Evolutionary conservation across 371 early-diverging fungal genomes (phyloP).

Genomic region (Vairimorpha ceranae): DNA sequence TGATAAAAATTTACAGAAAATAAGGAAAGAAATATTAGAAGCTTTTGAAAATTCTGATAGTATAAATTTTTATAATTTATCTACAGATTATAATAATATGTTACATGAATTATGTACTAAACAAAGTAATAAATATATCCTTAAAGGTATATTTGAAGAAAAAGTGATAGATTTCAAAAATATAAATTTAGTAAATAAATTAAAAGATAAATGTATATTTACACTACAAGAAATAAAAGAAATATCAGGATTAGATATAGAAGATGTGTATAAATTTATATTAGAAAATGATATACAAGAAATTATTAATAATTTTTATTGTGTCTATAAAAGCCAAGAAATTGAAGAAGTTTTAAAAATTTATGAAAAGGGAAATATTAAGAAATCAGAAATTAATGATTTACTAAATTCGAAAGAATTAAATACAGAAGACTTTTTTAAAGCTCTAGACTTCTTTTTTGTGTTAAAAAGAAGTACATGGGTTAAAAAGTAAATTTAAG

Average conservation of each 20-base stretch:
- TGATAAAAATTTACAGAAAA: conserved; percentile 30
- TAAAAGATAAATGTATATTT: neutral
- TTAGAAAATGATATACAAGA: neutral
- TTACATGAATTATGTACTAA: neutral
- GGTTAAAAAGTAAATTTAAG: too few species aligned
- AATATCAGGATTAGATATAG: neutral
- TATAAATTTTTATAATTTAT: neutral
- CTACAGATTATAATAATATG: neutral
- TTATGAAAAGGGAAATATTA: neutral
- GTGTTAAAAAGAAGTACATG: neutral
- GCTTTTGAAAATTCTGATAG: neutral
- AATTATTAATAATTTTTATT: neutral
- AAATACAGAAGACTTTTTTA: neutral
- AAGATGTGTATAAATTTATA: neutral
- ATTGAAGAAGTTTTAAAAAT: neutral
- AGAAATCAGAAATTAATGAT: neutral
- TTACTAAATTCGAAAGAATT: neutral
- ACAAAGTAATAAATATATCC: neutral
- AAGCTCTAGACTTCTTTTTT: neutral
- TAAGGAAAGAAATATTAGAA: conserved; percentile 28
- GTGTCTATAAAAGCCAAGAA: neutral
- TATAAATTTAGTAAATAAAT: neutral
- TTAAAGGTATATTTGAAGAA: conserved; percentile 5
- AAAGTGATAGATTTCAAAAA: neutral
- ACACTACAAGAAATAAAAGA: neutral